phyloP scores from a whole-genome alignment of 2,329 filamentous ascomycete genomes.

The Aureobasidium subglaciale region DNA sequence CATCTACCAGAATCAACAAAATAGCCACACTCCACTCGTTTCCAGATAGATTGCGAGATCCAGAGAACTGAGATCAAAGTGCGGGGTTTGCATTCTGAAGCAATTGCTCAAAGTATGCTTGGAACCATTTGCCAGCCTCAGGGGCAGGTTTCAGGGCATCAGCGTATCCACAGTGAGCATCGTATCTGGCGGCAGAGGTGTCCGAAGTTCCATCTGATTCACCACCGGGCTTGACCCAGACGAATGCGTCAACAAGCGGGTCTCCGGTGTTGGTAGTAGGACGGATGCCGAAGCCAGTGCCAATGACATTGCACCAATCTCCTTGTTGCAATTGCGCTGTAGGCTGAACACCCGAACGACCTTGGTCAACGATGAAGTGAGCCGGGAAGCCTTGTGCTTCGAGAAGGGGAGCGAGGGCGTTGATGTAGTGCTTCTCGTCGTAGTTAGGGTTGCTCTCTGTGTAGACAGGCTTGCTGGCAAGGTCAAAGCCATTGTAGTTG shows the following conservation, averaged over 20 bases:
- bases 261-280: constrained; percentile 57
- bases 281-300: constrained; percentile 58
- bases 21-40: too few relatives aligned
- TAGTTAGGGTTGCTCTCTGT: constrained; percentile 43
- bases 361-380: constrained; percentile 51
- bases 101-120: constrained; percentile 36
- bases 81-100: constrained; percentile 30
- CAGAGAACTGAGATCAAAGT: not conserved
- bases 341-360: constrained; percentile 53
- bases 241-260: constrained; percentile 55
- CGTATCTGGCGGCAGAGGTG: constrained; percentile 21
- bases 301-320: constrained; percentile 60
- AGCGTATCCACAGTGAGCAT: constrained; percentile 45
- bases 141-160: constrained; percentile 40
- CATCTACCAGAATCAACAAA: not conserved
- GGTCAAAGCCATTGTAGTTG: constrained; percentile 52
- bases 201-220: constrained; percentile 36
- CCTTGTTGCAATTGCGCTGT: constrained; percentile 52
- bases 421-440: constrained; percentile 48
- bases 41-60: not conserved
- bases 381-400: constrained; percentile 42
- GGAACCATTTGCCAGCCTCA: constrained; percentile 63
- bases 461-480: constrained; percentile 39
- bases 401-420: constrained; percentile 45
- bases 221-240: constrained; percentile 64